A percentile compares a stretch with the other conserved stretches of the same genome.
These are phyloP conservation scores for Paraphysoderma sedebokerense DNA, from an alignment of 371 early-diverging fungal genomes.

Conservation along the genomic window DNA sequence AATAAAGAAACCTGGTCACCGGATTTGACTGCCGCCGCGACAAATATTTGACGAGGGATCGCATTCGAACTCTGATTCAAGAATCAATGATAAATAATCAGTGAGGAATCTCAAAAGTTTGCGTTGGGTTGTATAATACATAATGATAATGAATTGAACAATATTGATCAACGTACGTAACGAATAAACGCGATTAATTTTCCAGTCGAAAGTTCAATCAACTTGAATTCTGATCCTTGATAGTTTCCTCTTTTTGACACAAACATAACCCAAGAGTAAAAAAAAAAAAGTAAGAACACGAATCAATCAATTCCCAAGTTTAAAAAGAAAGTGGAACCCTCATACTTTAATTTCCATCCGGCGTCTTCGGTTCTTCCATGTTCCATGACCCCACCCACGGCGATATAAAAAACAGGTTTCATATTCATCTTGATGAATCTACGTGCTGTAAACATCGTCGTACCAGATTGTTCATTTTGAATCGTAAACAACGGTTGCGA, in stretches of 20 bases:
- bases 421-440: background rate
- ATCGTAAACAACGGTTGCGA: too few relatives aligned
- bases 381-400: too few relatives aligned
- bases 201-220: background rate
- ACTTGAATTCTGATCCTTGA: background rate
- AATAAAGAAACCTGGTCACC: background rate
- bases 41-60: too few relatives aligned
- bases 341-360: background rate
- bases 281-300: background rate
- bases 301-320: background rate
- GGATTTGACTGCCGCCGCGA: too few relatives aligned
- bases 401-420: background rate
- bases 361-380: background rate
- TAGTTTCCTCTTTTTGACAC: background rate
- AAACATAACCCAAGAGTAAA: background rate
- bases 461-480: too few relatives aligned
- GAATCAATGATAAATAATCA: too few relatives aligned
- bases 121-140: too few relatives aligned
- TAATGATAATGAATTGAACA: too few relatives aligned
- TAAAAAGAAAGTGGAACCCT: too few relatives aligned
- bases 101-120: too few relatives aligned
- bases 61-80: too few relatives aligned
- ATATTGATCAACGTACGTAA: background rate
- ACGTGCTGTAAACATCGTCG: too few relatives aligned
- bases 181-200: background rate